Evolutionary conservation across 192 early-diverging fungal species (phyloP), one percentile per base, ranked within the genome.

Genomic region (Backusella circina): DNA sequence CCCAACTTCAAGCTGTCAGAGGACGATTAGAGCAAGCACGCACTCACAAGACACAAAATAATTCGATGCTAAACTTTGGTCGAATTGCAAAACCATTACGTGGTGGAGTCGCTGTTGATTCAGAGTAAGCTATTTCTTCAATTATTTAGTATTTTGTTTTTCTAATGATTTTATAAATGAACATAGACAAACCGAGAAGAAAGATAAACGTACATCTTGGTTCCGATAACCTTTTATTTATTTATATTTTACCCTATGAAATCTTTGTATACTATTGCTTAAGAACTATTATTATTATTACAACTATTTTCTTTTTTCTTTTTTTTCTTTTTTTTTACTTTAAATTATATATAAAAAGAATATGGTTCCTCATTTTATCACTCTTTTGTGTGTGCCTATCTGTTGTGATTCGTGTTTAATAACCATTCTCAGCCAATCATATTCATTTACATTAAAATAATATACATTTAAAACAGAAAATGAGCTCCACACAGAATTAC

Each of bases 1-100:
- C 90, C n/a, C 93, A 95, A 78, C 74, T 95, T 30, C 84, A 90
- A 67, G 86, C 90, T 44, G 87, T 94, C 76, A 80, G 93, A 37
- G 92, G 93, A 78, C 87, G 91, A 75, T 84, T 95, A 41, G 92
- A 94, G 77, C 91, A 94, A 80, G 93, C 93, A 65, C 82, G 90
- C 89, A 50, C 79, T 28, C 79, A 79, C 54, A 81, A 76, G 66
- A 74, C 75, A 33, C 78, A 79, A 51, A 79, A 37, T 65, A 64
- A 75, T 32, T 76, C 79, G 36, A 66, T 71, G n/a, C 47, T 84
- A 2, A 67, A 71, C 21, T 81, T 83, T 67, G 77, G 79, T 76
- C 30, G 81, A 47, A 95, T 98, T 72, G 95, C 96, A 75, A 96
- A 96, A 85, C 97, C 95, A 65, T 80, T 98, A 72, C 88, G 95